Percentiles rank a stretch among this genome's conserved stretches.
phyloP scores from a whole-genome alignment of 352 stramenopile genomes.

The Phytophthora syringae region DNA sequence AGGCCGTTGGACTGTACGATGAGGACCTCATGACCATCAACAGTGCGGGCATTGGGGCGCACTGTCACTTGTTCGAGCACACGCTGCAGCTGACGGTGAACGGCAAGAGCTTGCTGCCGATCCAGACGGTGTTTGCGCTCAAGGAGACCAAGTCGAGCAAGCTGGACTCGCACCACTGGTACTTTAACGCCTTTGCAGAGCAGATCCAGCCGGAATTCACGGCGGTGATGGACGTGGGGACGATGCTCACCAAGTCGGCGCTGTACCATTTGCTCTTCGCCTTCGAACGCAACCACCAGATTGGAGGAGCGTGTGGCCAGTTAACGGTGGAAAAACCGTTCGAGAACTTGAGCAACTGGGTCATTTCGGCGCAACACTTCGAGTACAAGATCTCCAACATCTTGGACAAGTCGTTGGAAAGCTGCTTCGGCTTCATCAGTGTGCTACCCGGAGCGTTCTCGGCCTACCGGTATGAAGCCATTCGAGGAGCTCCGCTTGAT shows the following conservation, averaged over 20 bases:
- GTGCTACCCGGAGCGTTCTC: conserved; percentile 88
- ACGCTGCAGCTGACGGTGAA: conserved; percentile 81
- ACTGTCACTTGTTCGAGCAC: conserved; percentile 89
- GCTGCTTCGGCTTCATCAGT: conserved; percentile 89
- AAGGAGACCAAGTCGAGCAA: conserved; percentile 88
- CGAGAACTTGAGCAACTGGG: conserved; percentile 87
- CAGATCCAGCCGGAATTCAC: conserved; percentile 87
- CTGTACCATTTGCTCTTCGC: conserved; percentile 82
- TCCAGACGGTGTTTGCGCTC: conserved; percentile 81
- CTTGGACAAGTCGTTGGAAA: conserved; percentile 87
- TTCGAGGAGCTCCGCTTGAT: conserved; percentile 76
- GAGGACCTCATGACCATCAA: conserved; percentile 89
- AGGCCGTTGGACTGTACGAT: conserved; percentile 79
- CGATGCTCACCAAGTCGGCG: conserved; percentile 79
- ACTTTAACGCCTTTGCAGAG: conserved; percentile 83
- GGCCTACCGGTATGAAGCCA: conserved; percentile 84
- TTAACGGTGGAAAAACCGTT: conserved; percentile 86
- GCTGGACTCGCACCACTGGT: conserved; percentile 88
- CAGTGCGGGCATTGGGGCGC: conserved; percentile 78
- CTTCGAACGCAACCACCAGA: conserved; percentile 81
- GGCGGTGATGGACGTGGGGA: conserved; percentile 86
- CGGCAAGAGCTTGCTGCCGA: conserved; percentile 68
- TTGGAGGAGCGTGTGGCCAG: conserved; percentile 84
- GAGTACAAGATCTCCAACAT: conserved; percentile 93
- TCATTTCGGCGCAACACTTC: conserved; percentile 88